Percentiles rank a stretch among this genome's conserved stretches.
phyloP scores from a whole-genome alignment of 768 basidiomycete genomes.

The Russula sp. region DNA sequence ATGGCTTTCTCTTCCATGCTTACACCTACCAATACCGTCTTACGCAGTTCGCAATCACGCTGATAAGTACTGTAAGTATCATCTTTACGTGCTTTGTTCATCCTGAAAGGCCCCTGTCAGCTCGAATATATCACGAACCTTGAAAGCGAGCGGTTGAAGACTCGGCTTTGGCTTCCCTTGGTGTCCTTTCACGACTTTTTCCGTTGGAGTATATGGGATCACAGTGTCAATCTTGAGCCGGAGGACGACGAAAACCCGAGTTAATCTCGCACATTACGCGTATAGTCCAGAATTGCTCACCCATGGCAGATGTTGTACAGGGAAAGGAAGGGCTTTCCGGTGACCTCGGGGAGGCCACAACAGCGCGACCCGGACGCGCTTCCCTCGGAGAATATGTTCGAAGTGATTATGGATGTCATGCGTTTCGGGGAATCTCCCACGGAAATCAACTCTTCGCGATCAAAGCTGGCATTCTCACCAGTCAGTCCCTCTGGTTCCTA shows the following conservation, averaged over 20 bases:
- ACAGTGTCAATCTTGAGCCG: constrained; percentile 36
- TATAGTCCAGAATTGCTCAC: not conserved
- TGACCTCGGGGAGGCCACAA: constrained; percentile 52
- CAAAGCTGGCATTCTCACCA: constrained; percentile 61
- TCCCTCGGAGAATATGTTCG: constrained; percentile 55
- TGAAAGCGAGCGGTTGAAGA: constrained; percentile 39
- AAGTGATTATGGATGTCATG: constrained; percentile 39
- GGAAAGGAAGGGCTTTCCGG: constrained; percentile 39
- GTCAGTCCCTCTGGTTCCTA: constrained; percentile 25
- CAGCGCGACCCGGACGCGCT: constrained; percentile 68
- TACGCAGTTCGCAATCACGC: constrained; percentile 31
- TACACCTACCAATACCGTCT: constrained; percentile 62
- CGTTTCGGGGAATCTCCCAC: constrained; percentile 34
- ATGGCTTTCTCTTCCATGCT: constrained; percentile 65
- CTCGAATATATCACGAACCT: constrained; percentile 48
- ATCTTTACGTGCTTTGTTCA: not conserved
- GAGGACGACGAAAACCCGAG: constrained; percentile 68
- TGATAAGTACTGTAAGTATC: constrained; percentile 32
- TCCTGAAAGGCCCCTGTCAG: constrained; percentile 31
- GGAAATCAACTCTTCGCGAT: constrained; percentile 64
- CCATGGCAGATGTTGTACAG: constrained; percentile 43
- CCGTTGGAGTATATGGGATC: constrained; percentile 39
- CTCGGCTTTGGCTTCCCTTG: constrained; percentile 53
- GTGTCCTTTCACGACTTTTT: constrained; percentile 31
- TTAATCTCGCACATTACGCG: constrained; percentile 17